Evolutionary conservation across 2,329 filamentous ascomycete genomes (phyloP), one percentile per base, ranked within the genome.

Genomic region (Monilinia vaccinii-corymbosi): DNA sequence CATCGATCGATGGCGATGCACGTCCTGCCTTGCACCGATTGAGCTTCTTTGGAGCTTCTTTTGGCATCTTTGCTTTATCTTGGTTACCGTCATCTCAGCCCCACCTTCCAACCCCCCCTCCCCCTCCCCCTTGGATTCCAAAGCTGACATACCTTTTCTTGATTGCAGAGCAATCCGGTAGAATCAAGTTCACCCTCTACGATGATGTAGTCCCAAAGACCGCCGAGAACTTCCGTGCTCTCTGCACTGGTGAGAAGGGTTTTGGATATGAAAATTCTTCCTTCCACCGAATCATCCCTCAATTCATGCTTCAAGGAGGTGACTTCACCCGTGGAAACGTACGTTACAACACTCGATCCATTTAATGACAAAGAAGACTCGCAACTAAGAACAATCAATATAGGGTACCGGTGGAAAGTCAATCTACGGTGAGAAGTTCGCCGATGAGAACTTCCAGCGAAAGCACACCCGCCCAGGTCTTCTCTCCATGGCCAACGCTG

Each of bases 301-400:
- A 90, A 61, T 96, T 96, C 83, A 96, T 96, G 91, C 87, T 96
- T 71, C 91, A 96, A 83, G 91, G 91, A 75, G 91, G 91, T 83
- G 91, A 96, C 83, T 95, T 95, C 81, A 95, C 91, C 77, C 88
- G 88, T 73, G 85, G 86, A 73, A 94, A 95, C 78, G 91, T 96
- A 81, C 76, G 89, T 66, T 58, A 40, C 55, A 21, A 52, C 23
- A 25, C 25, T 46, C 38, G 51, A 50, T 58, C 23, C 21, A 52
- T 51, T 73, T 1, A 66, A 63, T 34, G 11, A 34, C 34, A 18
- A 8, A 58, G 42, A 49, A 51, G 4, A 3, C 47, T n/a, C 84
- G 55, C 93, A 94, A 80, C 81, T 94, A 68, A 70, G 60, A 25
- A 61, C 42, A 18, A 58, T 49, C 42, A 18, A 58, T 49, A 61